These are phyloP conservation scores for Cercospora janseana DNA, from an alignment of 2,329 filamentous ascomycete species.

Conservation along the genomic window DNA sequence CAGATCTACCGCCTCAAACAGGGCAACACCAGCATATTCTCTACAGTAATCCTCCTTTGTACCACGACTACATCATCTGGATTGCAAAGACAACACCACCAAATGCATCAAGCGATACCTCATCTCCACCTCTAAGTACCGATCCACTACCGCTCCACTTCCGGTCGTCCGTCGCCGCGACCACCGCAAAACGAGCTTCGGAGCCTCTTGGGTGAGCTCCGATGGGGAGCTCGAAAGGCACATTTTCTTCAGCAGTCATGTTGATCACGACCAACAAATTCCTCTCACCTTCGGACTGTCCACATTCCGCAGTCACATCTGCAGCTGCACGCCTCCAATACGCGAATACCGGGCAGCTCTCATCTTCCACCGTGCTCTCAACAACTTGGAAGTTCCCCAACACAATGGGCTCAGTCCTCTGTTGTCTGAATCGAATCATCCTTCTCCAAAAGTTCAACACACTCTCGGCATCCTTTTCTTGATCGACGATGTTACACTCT, in stretches of 20 bases:
- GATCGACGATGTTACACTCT: slow-evolving; percentile 22
- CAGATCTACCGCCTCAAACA: too few relatives aligned
- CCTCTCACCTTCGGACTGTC: neutral
- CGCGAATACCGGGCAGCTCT: slow-evolving; percentile 17
- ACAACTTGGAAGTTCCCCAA: slow-evolving; percentile 25
- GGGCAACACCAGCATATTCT: too few relatives aligned
- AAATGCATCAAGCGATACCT: too few relatives aligned
- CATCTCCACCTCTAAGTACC: too few relatives aligned
- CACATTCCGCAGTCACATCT: neutral
- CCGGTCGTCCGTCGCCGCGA: neutral
- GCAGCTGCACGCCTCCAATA: slow-evolving; percentile 15
- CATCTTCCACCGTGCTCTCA: slow-evolving; percentile 11
- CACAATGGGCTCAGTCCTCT: slow-evolving; percentile 17
- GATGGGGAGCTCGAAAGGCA: slow-evolving; percentile 18
- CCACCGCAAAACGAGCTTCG: too few relatives aligned
- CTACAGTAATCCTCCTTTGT: too few relatives aligned
- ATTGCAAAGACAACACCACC: too few relatives aligned
- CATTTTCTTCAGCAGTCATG: slow-evolving; percentile 16
- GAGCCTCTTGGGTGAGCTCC: too few relatives aligned
- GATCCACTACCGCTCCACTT: neutral
- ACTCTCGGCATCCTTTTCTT: slow-evolving; percentile 12
- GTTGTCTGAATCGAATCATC: slow-evolving; percentile 19
- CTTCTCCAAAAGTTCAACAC: slow-evolving; percentile 25
- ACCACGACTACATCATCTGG: too few relatives aligned
- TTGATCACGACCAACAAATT: slow-evolving; percentile 27